Evolutionary conservation across 2,329 filamentous ascomycete genomes (phyloP), one percentile per base, ranked within the genome.

Genomic region (Cladosporium halotolerans): DNA sequence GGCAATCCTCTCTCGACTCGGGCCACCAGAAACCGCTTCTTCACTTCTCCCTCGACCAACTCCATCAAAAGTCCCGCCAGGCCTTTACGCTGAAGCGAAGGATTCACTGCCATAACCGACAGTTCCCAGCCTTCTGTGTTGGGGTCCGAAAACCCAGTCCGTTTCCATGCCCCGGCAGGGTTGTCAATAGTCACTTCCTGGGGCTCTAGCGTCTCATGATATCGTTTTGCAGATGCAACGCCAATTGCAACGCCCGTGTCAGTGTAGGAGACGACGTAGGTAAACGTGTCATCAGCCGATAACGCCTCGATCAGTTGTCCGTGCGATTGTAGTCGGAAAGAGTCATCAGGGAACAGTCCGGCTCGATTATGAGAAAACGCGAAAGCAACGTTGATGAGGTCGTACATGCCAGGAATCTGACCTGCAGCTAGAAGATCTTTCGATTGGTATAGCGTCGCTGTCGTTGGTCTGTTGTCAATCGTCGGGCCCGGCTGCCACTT

Each of bases 21-120:
- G 4, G 11, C 32, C 9, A 49, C 23, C 45, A 18, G 3, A 33
- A 55, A 56, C 31, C 54, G 40, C 28, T 49, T 45, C 54, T 54
- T 55, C 33, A 55, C 49, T 31, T 60, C 59, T 19, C 50, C 47
- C 9, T 61, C 60, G 13, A 57, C 55, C 14, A 54, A n/a, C 19
- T 44, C 40, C 56, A 61, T 61, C 42, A 61, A 44, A 18, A 58
- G 53, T 2, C 55, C 50, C 11, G 58, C 60, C 28, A 62, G 10
- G 6, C 59, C 59, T n/a, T 53, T 50, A 1, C 55, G 44, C 45
- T 58, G 56, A 19, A 54, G n/a, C 9, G 23, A 14, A 4, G 45
- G 45, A 14, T 55, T 56, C 4, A 58, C 55, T 6, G 58, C 59
- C 49, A 61, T 45, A 1, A 45, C 14, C 18, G 54, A 56, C 34